These are phyloP conservation scores for Amaranthus hypochondriacus DNA, from an alignment of 148 eudicot species.

Conservation along the genomic window DNA sequence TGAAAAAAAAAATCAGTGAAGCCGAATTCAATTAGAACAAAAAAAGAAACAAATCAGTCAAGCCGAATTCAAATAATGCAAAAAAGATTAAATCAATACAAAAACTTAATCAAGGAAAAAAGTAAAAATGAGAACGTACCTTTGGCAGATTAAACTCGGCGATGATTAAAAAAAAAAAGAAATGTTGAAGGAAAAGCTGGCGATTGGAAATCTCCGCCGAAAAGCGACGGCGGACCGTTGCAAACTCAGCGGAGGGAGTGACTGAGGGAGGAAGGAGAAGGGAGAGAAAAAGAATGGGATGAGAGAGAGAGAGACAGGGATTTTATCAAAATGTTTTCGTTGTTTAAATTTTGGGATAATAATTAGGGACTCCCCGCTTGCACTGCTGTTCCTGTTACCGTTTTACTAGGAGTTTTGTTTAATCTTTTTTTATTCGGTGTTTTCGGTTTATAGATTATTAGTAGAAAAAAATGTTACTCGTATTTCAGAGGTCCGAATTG, in stretches of 20 bases:
- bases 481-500: no score
- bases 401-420: no score
- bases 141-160: background rate
- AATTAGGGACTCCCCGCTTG: no score
- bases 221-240: slow-evolving; percentile 49
- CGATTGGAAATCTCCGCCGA: slow-evolving; percentile 30
- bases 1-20: background rate
- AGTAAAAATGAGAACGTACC: slow-evolving; percentile 13
- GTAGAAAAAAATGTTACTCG: no score
- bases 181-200: background rate
- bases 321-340: no score
- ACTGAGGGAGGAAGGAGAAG: background rate
- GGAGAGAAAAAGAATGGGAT: slow-evolving; percentile 13
- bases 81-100: background rate
- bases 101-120: background rate
- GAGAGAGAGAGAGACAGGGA: background rate
- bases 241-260: slow-evolving; percentile 42
- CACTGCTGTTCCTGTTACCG: no score
- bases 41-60: no score
- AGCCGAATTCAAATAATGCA: background rate
- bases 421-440: no score
- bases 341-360: no score
- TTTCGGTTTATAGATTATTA: no score
- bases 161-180: background rate
- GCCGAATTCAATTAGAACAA: background rate